A percentile compares a stretch with the other conserved stretches of the same genome.
These are phyloP conservation scores for Suhomyces atakaporum DNA, from an alignment of 1,139 yeast genomes.

Conservation along the genomic window DNA sequence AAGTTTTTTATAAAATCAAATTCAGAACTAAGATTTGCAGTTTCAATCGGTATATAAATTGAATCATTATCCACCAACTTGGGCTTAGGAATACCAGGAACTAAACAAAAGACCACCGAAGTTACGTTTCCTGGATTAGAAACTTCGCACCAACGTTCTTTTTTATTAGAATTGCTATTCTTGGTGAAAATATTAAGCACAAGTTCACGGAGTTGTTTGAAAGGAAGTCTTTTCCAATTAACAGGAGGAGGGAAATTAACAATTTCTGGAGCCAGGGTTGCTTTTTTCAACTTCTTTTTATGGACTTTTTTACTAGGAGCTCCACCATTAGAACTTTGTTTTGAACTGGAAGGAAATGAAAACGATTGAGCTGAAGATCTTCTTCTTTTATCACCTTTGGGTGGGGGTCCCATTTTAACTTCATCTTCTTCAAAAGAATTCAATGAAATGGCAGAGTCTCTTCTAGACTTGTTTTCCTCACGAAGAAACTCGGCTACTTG, in stretches of 20 bases:
- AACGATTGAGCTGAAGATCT: slow-evolving; percentile 41
- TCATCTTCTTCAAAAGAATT: slow-evolving; percentile 22
- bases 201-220: slow-evolving; percentile 51
- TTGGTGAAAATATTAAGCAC: slow-evolving; percentile 27
- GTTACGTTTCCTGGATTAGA: slow-evolving; percentile 11
- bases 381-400: slow-evolving; percentile 36
- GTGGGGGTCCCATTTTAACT: slow-evolving; percentile 11
- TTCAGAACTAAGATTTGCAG: slow-evolving; percentile 22
- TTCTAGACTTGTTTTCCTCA: slow-evolving; percentile 12
- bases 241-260: slow-evolving; percentile 11
- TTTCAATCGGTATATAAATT: slow-evolving; percentile 9
- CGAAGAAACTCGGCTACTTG: slow-evolving; percentile 22
- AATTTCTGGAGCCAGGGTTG: slow-evolving; percentile 32
- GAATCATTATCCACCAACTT: slow-evolving; percentile 1
- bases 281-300: slow-evolving; percentile 37
- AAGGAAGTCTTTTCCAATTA: slow-evolving; percentile 32
- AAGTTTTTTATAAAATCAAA: slow-evolving; percentile 46
- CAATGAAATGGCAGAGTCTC: slow-evolving; percentile 31
- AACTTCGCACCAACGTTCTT: slow-evolving; percentile 10
- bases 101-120: slow-evolving; percentile 60
- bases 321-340: slow-evolving; percentile 1
- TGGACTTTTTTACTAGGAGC: slow-evolving; percentile 29
- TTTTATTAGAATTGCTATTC: not conserved
- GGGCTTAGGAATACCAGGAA: slow-evolving; percentile 60
- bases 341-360: slow-evolving; percentile 5